phyloP scores from a whole-genome alignment of 106 monocot species.

The Gastrodia elata region DNA sequence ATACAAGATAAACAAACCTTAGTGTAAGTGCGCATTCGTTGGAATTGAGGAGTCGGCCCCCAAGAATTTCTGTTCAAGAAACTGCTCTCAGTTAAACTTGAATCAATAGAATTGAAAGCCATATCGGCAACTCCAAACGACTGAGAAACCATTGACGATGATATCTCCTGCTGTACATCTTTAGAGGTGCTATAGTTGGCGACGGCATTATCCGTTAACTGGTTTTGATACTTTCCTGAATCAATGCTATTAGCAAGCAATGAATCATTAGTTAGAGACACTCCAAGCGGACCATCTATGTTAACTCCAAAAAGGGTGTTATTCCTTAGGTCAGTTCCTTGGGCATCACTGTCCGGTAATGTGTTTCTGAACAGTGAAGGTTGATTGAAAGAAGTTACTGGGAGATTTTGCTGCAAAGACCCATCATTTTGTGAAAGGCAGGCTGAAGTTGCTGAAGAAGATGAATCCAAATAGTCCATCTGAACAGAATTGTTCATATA shows the following conservation, averaged over 20 bases:
- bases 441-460: slow-evolving; percentile 77
- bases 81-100: slow-evolving; percentile 51
- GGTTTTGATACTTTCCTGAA: slow-evolving; percentile 44
- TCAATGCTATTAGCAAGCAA: slow-evolving; percentile 42
- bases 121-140: slow-evolving; percentile 76
- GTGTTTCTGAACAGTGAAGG: slow-evolving; percentile 42
- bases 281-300: slow-evolving; percentile 44
- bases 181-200: slow-evolving; percentile 42
- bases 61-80: slow-evolving; percentile 69
- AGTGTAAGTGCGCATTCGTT: slow-evolving; percentile 74
- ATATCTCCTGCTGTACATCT: slow-evolving; percentile 68
- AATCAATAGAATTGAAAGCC: slow-evolving; percentile 77
- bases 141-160: slow-evolving; percentile 78
- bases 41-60: slow-evolving; percentile 50
- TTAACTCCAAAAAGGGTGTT: slow-evolving; percentile 70
- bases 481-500: slow-evolving; percentile 38
- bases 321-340: slow-evolving; percentile 39
- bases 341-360: slow-evolving; percentile 32
- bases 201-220: slow-evolving; percentile 37
- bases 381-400: slow-evolving; percentile 46
- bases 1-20: slow-evolving; percentile 43
- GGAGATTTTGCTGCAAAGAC: slow-evolving; percentile 46
- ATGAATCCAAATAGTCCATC: slow-evolving; percentile 70
- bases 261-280: slow-evolving; percentile 38
- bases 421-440: slow-evolving; percentile 58